Evolutionary conservation across 768 basidiomycete species (phyloP).

Genomic region (Tulasnella sp.): DNA sequence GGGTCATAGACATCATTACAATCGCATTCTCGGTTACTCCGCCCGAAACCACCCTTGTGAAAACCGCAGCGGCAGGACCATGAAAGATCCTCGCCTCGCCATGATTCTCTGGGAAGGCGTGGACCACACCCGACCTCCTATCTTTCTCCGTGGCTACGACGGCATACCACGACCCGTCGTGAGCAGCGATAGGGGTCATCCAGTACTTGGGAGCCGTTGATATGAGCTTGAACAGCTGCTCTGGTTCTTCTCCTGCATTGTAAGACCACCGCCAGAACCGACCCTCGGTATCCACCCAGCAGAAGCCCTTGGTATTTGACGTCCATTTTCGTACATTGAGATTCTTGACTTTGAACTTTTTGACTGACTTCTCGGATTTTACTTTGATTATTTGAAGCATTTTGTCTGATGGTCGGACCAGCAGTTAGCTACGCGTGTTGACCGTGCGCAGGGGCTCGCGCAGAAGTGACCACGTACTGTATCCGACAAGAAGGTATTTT

Average conservation of each 20-base stretch:
- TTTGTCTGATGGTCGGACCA: neutral
- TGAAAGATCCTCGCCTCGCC: neutral
- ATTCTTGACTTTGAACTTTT: neutral
- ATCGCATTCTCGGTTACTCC: neutral
- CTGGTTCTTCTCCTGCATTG: neutral
- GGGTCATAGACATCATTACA: neutral
- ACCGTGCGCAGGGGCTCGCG: no score
- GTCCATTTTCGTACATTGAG: neutral
- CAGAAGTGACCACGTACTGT: no score
- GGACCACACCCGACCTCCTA: neutral
- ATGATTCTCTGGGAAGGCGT: neutral
- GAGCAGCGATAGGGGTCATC: neutral
- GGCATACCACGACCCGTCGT: neutral
- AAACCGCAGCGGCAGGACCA: neutral
- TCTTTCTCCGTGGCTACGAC: neutral
- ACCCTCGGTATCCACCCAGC: neutral
- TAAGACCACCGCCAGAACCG: neutral
- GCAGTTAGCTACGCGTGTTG: no score
- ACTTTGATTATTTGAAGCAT: neutral
- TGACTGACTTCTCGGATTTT: no score
- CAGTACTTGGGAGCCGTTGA: neutral
- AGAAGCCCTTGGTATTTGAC: neutral
- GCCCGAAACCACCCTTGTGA: neutral
- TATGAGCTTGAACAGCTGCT: neutral
- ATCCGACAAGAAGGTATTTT: no score